Evolutionary conservation across 2,329 filamentous ascomycete genomes (phyloP).

Genomic region (Ceratocystis cacaofunesta): DNA sequence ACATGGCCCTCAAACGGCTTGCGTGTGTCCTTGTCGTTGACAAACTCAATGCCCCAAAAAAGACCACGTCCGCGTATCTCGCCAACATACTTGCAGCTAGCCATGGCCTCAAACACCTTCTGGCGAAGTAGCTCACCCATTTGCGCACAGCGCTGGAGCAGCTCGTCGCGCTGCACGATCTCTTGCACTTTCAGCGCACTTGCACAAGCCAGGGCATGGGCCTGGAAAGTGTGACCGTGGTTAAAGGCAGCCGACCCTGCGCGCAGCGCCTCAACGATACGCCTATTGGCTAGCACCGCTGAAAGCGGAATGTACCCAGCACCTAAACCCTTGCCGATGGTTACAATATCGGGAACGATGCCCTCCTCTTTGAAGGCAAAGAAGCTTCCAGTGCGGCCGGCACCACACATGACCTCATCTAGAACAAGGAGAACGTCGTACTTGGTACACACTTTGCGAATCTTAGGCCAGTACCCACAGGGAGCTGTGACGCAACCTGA

Average conservation of each 20-base stretch:
- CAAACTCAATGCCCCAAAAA: conserved; percentile 36
- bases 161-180: conserved; percentile 25
- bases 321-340: conserved; percentile 44
- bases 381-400: conserved; percentile 45
- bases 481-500: conserved; percentile 34
- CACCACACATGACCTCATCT: conserved; percentile 54
- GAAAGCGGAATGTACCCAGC: conserved; percentile 43
- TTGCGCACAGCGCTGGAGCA: conserved; percentile 23
- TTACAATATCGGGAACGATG: conserved; percentile 38
- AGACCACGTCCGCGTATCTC: conserved; percentile 29
- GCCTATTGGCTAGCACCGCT: conserved; percentile 36
- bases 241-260: conserved; percentile 33
- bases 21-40: conserved; percentile 26
- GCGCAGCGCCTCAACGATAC: conserved; percentile 35
- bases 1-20: conserved; percentile 24
- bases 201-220: conserved; percentile 27
- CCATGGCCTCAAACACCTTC: conserved; percentile 22
- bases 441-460: conserved; percentile 38
- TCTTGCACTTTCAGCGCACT: conserved; percentile 28
- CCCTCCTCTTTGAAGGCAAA: conserved; percentile 48
- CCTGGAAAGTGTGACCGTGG: conserved; percentile 43
- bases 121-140: conserved; percentile 24
- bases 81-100: conserved; percentile 25
- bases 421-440: conserved; percentile 41
- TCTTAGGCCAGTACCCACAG: conserved; percentile 38